A percentile compares a stretch with the other conserved stretches of the same genome.
These are phyloP conservation scores for Tympanopsis confertula DNA, from an alignment of 2,329 filamentous ascomycete species.

Conservation along the genomic window DNA sequence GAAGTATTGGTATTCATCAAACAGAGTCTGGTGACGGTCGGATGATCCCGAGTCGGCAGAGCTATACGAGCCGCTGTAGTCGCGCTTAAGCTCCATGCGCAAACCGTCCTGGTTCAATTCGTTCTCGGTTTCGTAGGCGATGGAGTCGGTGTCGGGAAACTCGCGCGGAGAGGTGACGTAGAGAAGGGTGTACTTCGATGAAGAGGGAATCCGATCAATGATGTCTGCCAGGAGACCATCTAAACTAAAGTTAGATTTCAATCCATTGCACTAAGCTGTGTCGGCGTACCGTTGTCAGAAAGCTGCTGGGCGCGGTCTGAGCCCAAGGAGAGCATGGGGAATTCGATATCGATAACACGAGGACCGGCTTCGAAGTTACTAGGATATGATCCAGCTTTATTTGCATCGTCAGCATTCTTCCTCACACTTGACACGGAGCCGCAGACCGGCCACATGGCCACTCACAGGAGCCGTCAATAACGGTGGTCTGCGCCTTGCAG, in stretches of 20 bases:
- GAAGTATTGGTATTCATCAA: background rate
- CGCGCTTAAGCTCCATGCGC: background rate
- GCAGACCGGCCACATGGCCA: too few species aligned
- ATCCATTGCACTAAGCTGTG: background rate
- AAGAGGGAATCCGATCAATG: background rate
- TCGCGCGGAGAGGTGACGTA: conserved; percentile 1
- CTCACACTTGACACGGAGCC: background rate
- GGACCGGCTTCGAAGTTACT: background rate
- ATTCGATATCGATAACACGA: background rate
- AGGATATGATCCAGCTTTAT: background rate
- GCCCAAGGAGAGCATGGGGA: conserved; percentile 1
- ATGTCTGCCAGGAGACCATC: background rate
- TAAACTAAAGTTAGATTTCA: background rate
- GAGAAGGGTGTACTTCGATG: conserved; percentile 1
- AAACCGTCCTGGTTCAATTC: background rate
- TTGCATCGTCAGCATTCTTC: background rate
- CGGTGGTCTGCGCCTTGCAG: background rate
- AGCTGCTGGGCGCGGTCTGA: background rate
- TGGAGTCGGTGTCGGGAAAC: background rate
- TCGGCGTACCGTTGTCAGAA: background rate
- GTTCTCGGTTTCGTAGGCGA: background rate
- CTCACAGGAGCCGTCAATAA: background rate
- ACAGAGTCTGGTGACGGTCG: background rate
- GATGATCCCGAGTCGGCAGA: background rate
- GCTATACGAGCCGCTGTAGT: background rate